Percentiles rank a stretch among this genome's conserved stretches.
These are phyloP conservation scores for Komagataella pastoris DNA, from an alignment of 805 yeast species.

Conservation along the genomic window DNA sequence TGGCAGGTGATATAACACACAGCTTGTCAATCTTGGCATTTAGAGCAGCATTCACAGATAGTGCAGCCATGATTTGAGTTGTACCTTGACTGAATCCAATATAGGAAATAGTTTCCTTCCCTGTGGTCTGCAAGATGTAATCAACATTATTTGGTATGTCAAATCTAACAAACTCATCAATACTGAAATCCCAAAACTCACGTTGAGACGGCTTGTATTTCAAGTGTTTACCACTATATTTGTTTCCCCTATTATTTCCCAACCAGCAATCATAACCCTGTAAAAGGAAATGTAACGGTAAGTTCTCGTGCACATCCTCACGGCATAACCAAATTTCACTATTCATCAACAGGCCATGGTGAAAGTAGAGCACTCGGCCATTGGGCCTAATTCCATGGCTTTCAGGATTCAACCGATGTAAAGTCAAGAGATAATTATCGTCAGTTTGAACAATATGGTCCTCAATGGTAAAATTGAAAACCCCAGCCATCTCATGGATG, in stretches of 20 bases:
- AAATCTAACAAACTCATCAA: constrained; percentile 84
- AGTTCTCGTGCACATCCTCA: constrained; percentile 27
- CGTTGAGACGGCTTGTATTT: constrained; percentile 21
- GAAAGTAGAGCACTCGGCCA: constrained; percentile 58
- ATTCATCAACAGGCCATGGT: constrained; percentile 82
- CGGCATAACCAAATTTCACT: constrained; percentile 49
- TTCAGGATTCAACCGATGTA: constrained; percentile 49
- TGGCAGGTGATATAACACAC: constrained; percentile 87
- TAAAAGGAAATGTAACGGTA: constrained; percentile 68
- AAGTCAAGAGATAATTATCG: constrained; percentile 64
- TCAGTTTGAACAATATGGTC: constrained; percentile 66
- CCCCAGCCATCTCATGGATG: constrained; percentile 50
- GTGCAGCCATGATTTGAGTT: constrained; percentile 82
- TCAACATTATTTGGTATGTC: constrained; percentile 82
- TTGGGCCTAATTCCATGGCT: constrained; percentile 13
- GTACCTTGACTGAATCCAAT: constrained; percentile 92
- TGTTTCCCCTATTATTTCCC: constrained; percentile 86
- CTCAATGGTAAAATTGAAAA: constrained; percentile 62
- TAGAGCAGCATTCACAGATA: constrained; percentile 50
- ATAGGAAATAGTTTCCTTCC: constrained; percentile 35
- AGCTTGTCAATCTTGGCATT: constrained; percentile 43
- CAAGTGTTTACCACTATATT: constrained; percentile 74
- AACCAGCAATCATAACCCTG: constrained; percentile 90
- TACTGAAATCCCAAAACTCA: constrained; percentile 78
- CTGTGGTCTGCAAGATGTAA: constrained; percentile 45